Evolutionary conservation across 2,329 filamentous ascomycete species (phyloP).

Genomic region (Epichloe bromicola): DNA sequence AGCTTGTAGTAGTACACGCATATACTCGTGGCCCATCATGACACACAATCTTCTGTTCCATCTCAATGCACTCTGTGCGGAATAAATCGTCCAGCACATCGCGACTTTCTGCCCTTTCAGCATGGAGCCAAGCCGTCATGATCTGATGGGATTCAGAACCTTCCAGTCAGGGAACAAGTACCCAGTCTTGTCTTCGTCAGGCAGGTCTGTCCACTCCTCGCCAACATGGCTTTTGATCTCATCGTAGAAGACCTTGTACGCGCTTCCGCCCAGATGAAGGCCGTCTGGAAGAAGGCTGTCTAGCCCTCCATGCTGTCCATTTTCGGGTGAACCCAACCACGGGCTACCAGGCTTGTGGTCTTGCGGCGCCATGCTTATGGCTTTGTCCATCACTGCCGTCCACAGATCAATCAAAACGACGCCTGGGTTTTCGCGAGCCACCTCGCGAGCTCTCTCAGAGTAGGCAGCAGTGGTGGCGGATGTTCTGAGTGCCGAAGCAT

Average conservation of each 20-base stretch:
- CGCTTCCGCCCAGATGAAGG: conserved; percentile 41
- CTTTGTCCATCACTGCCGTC: conserved; percentile 63
- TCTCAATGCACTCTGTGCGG: not conserved
- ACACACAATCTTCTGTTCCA: not conserved
- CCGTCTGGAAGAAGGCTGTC: conserved; percentile 42
- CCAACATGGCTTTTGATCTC: conserved; percentile 35
- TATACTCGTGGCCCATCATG: no score
- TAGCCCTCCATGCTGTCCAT: conserved; percentile 37
- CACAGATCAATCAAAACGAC: conserved; percentile 69
- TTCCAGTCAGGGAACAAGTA: conserved; percentile 39
- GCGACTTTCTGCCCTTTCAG: no score
- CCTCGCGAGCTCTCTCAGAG: conserved; percentile 44
- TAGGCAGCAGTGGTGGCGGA: conserved; percentile 40
- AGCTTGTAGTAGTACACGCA: no score
- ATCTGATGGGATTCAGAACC: conserved; percentile 4
- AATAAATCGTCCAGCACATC: not conserved
- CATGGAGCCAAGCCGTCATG: not conserved
- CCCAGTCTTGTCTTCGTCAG: conserved; percentile 23
- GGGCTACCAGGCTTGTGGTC: conserved; percentile 40
- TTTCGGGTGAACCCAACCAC: conserved; percentile 35
- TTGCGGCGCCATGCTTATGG: conserved; percentile 39
- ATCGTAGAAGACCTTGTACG: conserved; percentile 40
- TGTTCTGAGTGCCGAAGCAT: conserved; percentile 28
- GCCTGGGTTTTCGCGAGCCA: conserved; percentile 57
- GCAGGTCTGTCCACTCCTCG: conserved; percentile 25